phyloP scores from a whole-genome alignment of 148 eudicot species.

The Drosera capensis region DNA sequence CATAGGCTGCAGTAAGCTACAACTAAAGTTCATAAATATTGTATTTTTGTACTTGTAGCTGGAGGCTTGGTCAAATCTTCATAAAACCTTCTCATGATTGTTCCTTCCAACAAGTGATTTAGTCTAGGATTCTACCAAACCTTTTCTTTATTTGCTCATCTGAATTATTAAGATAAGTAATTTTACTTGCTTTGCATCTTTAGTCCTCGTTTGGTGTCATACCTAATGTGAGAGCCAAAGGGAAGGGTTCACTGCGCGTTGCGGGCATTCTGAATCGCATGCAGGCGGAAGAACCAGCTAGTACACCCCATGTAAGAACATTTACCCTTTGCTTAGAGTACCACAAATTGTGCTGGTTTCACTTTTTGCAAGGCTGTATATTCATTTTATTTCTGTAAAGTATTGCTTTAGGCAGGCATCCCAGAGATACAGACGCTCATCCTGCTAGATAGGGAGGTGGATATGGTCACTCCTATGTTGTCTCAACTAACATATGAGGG shows the following conservation, averaged over 20 bases:
- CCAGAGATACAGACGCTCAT: slow-evolving; percentile 92
- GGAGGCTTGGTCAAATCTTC: no score
- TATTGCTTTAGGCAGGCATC: slow-evolving; percentile 37
- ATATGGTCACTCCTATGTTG: slow-evolving; percentile 97
- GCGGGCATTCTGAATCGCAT: slow-evolving; percentile 69
- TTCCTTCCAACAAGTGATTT: no score
- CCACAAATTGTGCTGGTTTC: background rate
- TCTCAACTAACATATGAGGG: slow-evolving; percentile 91
- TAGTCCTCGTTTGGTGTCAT: slow-evolving; percentile 78
- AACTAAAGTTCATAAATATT: no score
- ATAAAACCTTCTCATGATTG: no score
- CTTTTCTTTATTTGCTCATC: no score
- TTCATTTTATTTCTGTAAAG: slow-evolving; percentile 6
- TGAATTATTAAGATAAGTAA: no score
- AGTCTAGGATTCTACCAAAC: no score
- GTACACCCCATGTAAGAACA: slow-evolving; percentile 64
- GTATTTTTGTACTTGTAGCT: no score
- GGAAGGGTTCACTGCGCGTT: slow-evolving; percentile 69
- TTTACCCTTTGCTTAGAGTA: slow-evolving; percentile 6
- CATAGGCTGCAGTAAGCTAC: no score
- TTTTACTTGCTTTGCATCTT: slow-evolving; percentile 9
- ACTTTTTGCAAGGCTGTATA: background rate
- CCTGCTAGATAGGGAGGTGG: slow-evolving; percentile 94
- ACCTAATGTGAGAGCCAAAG: slow-evolving; percentile 91
- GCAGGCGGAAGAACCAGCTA: slow-evolving; percentile 94